Evolutionary conservation across 441 rosid genomes (phyloP).

Genomic region (Bruguiera hainesii): DNA sequence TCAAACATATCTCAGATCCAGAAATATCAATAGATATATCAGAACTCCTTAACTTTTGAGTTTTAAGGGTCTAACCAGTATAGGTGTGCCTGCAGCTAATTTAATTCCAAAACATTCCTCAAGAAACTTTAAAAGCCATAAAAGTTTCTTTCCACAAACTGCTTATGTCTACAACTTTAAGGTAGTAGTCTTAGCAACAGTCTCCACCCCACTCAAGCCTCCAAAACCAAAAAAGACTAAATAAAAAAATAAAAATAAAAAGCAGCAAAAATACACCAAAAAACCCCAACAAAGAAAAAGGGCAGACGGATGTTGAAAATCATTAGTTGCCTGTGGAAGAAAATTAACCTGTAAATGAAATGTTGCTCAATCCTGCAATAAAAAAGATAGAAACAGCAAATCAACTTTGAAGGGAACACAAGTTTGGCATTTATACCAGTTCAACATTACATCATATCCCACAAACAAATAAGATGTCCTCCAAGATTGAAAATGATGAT

Average conservation of each 20-base stretch:
- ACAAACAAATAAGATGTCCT: not conserved
- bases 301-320: not conserved
- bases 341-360: constrained; percentile 56
- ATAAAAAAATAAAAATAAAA: not conserved
- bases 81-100: too few species aligned
- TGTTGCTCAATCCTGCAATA: constrained; percentile 58
- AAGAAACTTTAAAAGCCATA: too few species aligned
- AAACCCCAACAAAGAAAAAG: not conserved
- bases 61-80: too few species aligned
- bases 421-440: not conserved
- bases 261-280: not conserved
- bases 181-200: too few species aligned
- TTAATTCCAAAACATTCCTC: too few species aligned
- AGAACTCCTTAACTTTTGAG: too few species aligned
- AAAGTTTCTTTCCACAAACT: too few species aligned
- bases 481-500: not conserved
- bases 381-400: constrained; percentile 15
- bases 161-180: too few species aligned
- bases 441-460: not conserved
- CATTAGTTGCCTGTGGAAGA: not conserved
- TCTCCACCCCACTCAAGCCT: too few species aligned
- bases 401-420: not conserved
- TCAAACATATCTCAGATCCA: too few species aligned
- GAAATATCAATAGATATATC: too few species aligned
- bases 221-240: too few species aligned